Evolutionary conservation across 1,139 yeast genomes (phyloP).

Genomic region (Hyphopichia fennica): DNA sequence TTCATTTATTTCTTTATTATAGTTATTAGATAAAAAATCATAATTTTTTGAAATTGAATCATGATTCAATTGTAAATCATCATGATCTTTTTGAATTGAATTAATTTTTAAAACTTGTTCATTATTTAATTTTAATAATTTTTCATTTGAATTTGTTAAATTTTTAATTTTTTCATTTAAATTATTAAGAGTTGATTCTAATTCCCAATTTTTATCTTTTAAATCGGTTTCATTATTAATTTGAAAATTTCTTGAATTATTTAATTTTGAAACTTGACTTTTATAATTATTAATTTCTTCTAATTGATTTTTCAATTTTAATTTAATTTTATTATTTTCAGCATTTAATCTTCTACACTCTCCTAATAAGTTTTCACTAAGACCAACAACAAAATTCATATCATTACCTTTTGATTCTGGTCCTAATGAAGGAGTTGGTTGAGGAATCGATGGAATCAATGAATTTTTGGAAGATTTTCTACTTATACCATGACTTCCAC

Average conservation of each 20-base stretch:
- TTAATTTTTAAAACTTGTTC: constrained; percentile 33
- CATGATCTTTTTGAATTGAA: constrained; percentile 44
- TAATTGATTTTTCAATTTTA: constrained; percentile 39
- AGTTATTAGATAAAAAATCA: constrained; percentile 30
- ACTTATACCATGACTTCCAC: not conserved
- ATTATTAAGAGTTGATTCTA: constrained; percentile 58
- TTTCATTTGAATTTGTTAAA: constrained; percentile 29
- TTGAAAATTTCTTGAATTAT: constrained; percentile 31
- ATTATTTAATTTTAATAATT: constrained; percentile 27
- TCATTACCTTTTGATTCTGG: constrained; percentile 59
- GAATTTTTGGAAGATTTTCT: constrained; percentile 2
- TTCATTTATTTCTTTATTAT: constrained; percentile 42
- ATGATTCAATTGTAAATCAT: constrained; percentile 45
- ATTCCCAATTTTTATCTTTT: constrained; percentile 78
- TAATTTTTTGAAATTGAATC: constrained; percentile 38
- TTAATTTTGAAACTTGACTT: constrained; percentile 36
- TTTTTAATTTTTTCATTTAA: constrained; percentile 45
- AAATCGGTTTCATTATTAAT: constrained; percentile 44
- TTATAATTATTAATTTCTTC: constrained; percentile 41
- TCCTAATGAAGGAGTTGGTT: constrained; percentile 34
- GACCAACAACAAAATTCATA: constrained; percentile 77
- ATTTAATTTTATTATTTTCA: constrained; percentile 57
- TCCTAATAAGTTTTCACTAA: constrained; percentile 73
- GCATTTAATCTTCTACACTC: constrained; percentile 80
- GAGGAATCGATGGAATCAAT: constrained; percentile 18